Evolutionary conservation across 192 early-diverging fungal genomes (phyloP).

Genomic region (Podila clonocystis): DNA sequence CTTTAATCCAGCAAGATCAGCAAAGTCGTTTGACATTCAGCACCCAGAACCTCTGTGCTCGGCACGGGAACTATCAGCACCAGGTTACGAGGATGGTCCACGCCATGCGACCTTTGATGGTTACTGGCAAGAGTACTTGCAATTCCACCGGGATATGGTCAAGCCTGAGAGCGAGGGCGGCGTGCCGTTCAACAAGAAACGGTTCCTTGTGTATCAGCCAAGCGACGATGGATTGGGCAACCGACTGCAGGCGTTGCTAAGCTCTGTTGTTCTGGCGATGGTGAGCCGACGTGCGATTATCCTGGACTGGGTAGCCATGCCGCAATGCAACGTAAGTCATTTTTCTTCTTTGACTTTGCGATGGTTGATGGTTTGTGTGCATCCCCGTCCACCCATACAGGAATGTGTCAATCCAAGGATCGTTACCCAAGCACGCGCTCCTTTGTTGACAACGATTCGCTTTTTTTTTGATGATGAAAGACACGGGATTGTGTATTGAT

Average conservation of each 20-base stretch:
- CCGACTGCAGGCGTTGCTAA: conserved; percentile 37
- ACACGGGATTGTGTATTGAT: not conserved
- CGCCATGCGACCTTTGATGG: conserved; percentile 29
- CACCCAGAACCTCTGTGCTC: conserved; percentile 39
- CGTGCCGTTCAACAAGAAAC: conserved; percentile 18
- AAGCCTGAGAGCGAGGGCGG: conserved; percentile 25
- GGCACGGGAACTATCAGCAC: conserved; percentile 9
- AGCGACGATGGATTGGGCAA: conserved; percentile 48
- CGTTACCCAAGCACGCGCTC: too few relatives aligned
- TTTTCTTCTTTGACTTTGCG: not conserved
- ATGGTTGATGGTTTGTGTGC: not conserved
- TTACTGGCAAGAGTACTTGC: conserved; percentile 44
- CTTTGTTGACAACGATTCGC: not conserved
- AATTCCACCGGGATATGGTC: conserved; percentile 38
- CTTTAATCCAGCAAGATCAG: conserved; percentile 23
- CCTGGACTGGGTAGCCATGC: conserved; percentile 41
- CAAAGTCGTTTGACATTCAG: conserved; percentile 27
- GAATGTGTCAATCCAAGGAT: not conserved
- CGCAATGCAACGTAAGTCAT: conserved; percentile 49
- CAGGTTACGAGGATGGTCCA: not conserved
- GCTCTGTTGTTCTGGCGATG: conserved; percentile 42
- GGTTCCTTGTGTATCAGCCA: conserved; percentile 39
- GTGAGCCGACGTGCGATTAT: conserved; percentile 36
- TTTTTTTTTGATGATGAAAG: not conserved
- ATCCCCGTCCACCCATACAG: not conserved